These are phyloP conservation scores for Aureobasidium zeae DNA, from an alignment of 2,329 filamentous ascomycete species.

Conservation along the genomic window DNA sequence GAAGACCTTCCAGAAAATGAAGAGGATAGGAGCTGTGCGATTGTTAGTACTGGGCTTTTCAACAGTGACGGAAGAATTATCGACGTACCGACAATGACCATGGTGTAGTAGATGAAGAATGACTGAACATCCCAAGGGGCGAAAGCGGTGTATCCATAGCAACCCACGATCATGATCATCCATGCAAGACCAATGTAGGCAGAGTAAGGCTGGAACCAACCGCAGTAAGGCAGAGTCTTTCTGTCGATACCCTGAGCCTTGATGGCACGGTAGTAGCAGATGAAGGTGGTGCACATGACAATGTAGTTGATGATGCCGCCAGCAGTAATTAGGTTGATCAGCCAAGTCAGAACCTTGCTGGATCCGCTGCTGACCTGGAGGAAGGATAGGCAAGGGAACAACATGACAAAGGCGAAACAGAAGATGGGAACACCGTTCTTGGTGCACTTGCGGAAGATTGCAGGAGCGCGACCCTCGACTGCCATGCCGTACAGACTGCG, in stretches of 20 bases:
- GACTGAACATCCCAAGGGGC: conserved; percentile 37
- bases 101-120: conserved; percentile 47
- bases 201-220: conserved; percentile 47
- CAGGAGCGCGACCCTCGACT: conserved; percentile 43
- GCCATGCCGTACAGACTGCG: conserved; percentile 46
- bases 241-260: conserved; percentile 46
- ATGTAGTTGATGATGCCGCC: conserved; percentile 55
- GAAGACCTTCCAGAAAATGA: conserved; percentile 53
- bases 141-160: conserved; percentile 49
- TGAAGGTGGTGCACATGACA: conserved; percentile 50
- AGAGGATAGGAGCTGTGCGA: conserved; percentile 41
- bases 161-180: conserved; percentile 32
- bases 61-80: neutral
- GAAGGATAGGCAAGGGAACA: conserved; percentile 25
- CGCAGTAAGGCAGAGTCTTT: conserved; percentile 47
- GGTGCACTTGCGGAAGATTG: conserved; percentile 49
- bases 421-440: conserved; percentile 50
- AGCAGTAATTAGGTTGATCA: conserved; percentile 48
- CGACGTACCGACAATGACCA: conserved; percentile 46
- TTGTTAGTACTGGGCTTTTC: neutral
- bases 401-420: conserved; percentile 40
- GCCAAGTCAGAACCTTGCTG: conserved; percentile 22
- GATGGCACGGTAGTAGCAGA: conserved; percentile 48
- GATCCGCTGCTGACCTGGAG: conserved; percentile 22
- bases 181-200: conserved; percentile 35